A percentile compares a stretch with the other conserved stretches of the same genome.
Conservation (phyloP, 2,329 filamentous ascomycete species). For the Xylaria sp. region DNA sequence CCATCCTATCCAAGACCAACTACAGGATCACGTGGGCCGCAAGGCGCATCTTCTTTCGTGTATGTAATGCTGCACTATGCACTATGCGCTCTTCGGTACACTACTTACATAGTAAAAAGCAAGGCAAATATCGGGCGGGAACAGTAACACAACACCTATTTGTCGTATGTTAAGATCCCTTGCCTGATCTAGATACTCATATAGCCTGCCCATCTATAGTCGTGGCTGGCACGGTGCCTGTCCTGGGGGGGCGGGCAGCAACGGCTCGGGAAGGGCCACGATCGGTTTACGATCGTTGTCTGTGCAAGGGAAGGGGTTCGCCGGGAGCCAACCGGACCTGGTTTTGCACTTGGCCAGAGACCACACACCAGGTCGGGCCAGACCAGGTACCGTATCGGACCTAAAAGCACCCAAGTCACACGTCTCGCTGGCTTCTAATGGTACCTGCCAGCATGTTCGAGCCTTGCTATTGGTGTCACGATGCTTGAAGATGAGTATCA, state of each 20-base stretch:
- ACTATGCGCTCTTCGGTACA: too few relatives aligned
- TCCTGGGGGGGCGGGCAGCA: not conserved
- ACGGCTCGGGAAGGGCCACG: slow-evolving; percentile 15
- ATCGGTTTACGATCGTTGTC: slow-evolving; percentile 12
- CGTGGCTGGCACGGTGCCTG: not conserved
- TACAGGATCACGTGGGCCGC: slow-evolving; percentile 2
- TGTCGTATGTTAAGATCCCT: slow-evolving; percentile 11
- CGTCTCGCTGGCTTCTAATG: not conserved
- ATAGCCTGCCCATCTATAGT: not conserved
- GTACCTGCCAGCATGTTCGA: not conserved
- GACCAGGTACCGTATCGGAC: too few relatives aligned
- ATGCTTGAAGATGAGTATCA: slow-evolving; percentile 1
- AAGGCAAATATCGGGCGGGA: slow-evolving; percentile 16
- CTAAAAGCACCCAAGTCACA: not conserved
- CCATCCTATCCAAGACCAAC: not conserved
- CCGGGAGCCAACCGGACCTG: slow-evolving; percentile 8
- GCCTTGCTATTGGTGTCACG: not conserved
- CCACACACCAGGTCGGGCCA: not conserved
- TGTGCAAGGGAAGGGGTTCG: slow-evolving; percentile 17
- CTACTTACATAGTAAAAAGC: not conserved
- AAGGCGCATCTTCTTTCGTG: not conserved
- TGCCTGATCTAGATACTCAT: not conserved
- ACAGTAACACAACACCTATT: slow-evolving; percentile 22
- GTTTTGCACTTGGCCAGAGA: not conserved
- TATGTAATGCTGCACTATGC: too few relatives aligned